Percentiles rank a stretch among this genome's conserved stretches.
These are phyloP conservation scores for Candida endomychidarum DNA, from an alignment of 805 yeast species.

Conservation along the genomic window DNA sequence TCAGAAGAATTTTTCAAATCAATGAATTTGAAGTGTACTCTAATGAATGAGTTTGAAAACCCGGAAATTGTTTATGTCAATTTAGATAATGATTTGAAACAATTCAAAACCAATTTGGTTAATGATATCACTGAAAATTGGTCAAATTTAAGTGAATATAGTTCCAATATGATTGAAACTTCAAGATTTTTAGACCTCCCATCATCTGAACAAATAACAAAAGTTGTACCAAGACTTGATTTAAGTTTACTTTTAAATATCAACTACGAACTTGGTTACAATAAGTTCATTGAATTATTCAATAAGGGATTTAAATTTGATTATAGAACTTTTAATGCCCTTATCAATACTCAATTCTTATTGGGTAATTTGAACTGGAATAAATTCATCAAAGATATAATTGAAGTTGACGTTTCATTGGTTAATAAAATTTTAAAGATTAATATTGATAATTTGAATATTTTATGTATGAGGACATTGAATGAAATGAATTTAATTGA, in stretches of 20 bases:
- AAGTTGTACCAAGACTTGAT: conserved; percentile 18
- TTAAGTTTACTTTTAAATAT: conserved; percentile 28
- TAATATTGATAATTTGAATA: conserved; percentile 16
- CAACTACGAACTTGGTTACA: conserved; percentile 25
- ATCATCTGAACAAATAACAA: neutral
- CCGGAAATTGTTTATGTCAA: conserved; percentile 38
- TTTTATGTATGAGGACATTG: conserved; percentile 9
- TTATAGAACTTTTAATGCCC: conserved; percentile 29
- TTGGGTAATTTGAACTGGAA: conserved; percentile 9
- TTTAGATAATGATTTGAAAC: conserved; percentile 22
- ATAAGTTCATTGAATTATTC: conserved; percentile 27
- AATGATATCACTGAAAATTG: conserved; percentile 14
- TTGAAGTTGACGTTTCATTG: conserved; percentile 7
- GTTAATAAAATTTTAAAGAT: conserved; percentile 12
- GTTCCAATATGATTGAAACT: conserved; percentile 7
- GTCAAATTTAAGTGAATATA: neutral
- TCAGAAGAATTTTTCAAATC: conserved; percentile 8
- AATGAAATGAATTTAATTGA: neutral
- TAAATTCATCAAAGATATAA: conserved; percentile 8
- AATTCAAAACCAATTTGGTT: conserved; percentile 21
- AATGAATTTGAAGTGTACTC: conserved; percentile 27
- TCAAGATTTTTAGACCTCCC: conserved; percentile 1
- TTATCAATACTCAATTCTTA: conserved; percentile 30
- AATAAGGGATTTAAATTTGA: conserved; percentile 32
- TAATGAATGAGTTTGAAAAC: conserved; percentile 39